phyloP scores from a whole-genome alignment of 2,329 filamentous ascomycete species.

The Phyllosticta capitalensis region DNA sequence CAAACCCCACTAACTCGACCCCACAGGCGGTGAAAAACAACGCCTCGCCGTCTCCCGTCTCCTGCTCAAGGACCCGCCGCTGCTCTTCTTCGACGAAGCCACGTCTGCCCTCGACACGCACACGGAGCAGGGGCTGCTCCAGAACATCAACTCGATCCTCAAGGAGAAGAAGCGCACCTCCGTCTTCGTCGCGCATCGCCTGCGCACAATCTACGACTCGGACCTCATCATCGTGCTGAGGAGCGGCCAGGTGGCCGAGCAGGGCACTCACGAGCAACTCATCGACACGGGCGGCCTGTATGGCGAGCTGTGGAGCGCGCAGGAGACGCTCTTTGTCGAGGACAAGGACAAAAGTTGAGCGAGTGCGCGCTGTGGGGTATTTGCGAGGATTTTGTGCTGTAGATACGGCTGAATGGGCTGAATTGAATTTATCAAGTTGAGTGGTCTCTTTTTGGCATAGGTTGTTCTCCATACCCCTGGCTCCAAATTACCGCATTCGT shows the following conservation, averaged over 20 bases:
- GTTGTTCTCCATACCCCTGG: not conserved
- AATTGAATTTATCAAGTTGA: not conserved
- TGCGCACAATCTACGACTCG: constrained; percentile 88
- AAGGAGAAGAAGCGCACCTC: constrained; percentile 83
- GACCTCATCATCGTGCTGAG: constrained; percentile 85
- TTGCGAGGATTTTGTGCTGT: not conserved
- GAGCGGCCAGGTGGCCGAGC: constrained; percentile 76
- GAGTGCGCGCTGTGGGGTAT: not conserved
- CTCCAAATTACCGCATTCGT: not conserved
- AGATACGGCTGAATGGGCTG: not conserved
- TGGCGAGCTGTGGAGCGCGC: constrained; percentile 71
- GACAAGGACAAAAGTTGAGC: not conserved
- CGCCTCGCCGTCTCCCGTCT: constrained; percentile 74
- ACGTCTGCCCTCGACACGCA: constrained; percentile 88
- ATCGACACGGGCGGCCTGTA: constrained; percentile 74
- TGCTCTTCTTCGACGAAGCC: constrained; percentile 92
- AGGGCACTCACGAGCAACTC: constrained; percentile 76
- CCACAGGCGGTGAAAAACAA: constrained; percentile 73
- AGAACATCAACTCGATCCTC: constrained; percentile 87
- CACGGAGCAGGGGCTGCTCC: constrained; percentile 81
- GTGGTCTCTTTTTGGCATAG: not conserved
- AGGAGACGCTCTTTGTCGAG: constrained; percentile 26
- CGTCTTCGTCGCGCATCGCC: constrained; percentile 85
- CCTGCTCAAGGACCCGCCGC: constrained; percentile 77
- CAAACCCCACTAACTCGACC: not conserved